Base-by-base conservation (phyloP, 495 filamentous ascomycete genomes). In the Neurospora tetraspora region DNA sequence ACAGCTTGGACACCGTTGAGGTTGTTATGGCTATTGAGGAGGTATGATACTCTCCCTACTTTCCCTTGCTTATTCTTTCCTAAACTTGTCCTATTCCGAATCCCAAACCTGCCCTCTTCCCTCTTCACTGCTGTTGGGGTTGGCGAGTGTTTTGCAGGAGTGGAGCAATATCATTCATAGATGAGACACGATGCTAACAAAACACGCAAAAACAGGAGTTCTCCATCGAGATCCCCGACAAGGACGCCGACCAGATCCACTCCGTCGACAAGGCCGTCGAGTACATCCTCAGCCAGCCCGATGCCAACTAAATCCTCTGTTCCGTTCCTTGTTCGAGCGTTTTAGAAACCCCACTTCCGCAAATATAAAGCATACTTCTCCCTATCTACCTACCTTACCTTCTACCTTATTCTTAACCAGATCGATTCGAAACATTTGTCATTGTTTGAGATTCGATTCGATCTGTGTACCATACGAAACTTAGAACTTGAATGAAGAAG, bases 21-120 rank as follows among this genome's bases (percentile, higher is more conserved):
- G 94, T 99, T 76, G 96, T 99, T 74, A 99, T 99, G 96, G 96
- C 96, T 74, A 98, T 99, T 84, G 96, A 99, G 88, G 96, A 99
- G 92, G 95, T 97, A 86, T 76, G 89, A 23, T 10, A 36, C 37
- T 39, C 9, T 38, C 38, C 23, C n/a, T 42, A 12, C n/a, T 59
- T 59, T 16, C 16, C 65, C 38, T 36, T 34, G n/a, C 23, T 27
- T 6, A 2, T 10, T 53, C n/a, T n/a, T n/a, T n/a, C n/a, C n/a
- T n/a, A n/a, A n/a, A n/a, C n/a, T n/a, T n/a, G n/a, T n/a, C n/a
- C n/a, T n/a, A n/a, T n/a, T n/a, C n/a, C n/a, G n/a, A n/a, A n/a
- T 23, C 45, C n/a, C 9, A 11, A 1, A 53, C 45, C 23, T 53
- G 9, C 9, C n/a, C n/a, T n/a, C 45, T 53, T 0, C 11, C 45